Evolutionary conservation across 2,329 filamentous ascomycete species (phyloP).

Genomic region (Diaporthe helianthi): DNA sequence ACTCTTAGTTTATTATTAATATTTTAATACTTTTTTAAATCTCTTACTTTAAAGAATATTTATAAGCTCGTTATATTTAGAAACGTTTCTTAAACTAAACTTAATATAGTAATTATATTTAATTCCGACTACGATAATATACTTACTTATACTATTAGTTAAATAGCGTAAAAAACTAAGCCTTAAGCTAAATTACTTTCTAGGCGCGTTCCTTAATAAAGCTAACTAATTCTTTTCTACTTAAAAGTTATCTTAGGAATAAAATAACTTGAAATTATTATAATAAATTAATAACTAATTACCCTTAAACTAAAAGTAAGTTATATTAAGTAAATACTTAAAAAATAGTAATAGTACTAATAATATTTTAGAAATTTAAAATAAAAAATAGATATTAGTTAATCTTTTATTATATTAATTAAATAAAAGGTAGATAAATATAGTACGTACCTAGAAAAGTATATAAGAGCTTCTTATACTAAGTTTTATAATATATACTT

Average conservation of each 20-base stretch:
- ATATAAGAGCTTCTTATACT: too few relatives aligned
- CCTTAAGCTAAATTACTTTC: slow-evolving; percentile 41
- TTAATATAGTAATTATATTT: neutral
- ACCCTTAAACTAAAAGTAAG: too few relatives aligned
- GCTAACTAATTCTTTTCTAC: slow-evolving; percentile 42
- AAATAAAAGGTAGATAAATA: too few relatives aligned
- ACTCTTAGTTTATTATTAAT: neutral
- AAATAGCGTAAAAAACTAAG: slow-evolving; percentile 36
- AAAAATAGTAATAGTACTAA: too few relatives aligned
- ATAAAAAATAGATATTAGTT: too few relatives aligned
- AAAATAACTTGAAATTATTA: slow-evolving; percentile 43
- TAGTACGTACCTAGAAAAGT: too few relatives aligned
- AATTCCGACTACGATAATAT: neutral
- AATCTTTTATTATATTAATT: too few relatives aligned
- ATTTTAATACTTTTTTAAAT: slow-evolving; percentile 30
- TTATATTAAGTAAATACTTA: too few relatives aligned
- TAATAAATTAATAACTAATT: slow-evolving; percentile 43
- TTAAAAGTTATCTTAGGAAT: slow-evolving; percentile 38
- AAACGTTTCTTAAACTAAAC: slow-evolving; percentile 13
- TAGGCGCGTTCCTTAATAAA: slow-evolving; percentile 42
- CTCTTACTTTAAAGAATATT: neutral
- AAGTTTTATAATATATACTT: too few relatives aligned
- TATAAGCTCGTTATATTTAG: slow-evolving; percentile 35
- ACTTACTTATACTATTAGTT: neutral
- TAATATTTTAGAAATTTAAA: too few relatives aligned